Evolutionary conservation across 768 basidiomycete genomes (phyloP).

Genomic region (Strobilomyces echinocephalus): DNA sequence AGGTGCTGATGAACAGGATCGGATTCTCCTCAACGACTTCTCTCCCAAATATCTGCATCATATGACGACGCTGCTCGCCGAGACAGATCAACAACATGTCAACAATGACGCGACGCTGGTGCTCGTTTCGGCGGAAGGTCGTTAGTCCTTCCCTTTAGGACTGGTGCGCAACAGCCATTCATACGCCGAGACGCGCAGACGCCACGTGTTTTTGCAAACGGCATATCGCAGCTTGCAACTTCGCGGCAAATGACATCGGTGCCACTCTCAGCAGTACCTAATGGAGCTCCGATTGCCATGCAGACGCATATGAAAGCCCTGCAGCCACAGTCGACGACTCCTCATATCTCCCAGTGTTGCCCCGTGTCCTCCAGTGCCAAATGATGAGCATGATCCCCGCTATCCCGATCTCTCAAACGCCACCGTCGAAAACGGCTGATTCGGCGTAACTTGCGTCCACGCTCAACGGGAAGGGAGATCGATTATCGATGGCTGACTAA

Average conservation of each 20-base stretch:
- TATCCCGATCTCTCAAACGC: slow-evolving; percentile 31
- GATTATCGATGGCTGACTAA: slow-evolving; percentile 55
- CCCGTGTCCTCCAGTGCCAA: slow-evolving; percentile 33
- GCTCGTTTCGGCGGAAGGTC: slow-evolving; percentile 44
- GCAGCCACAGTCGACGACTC: slow-evolving; percentile 44
- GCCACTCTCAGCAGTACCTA: slow-evolving; percentile 28
- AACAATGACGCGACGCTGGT: slow-evolving; percentile 48
- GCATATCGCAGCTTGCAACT: slow-evolving; percentile 22
- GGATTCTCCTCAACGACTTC: slow-evolving; percentile 69
- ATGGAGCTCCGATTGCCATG: slow-evolving; percentile 54
- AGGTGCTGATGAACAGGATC: slow-evolving; percentile 64
- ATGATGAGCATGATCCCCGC: slow-evolving; percentile 31
- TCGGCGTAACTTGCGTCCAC: slow-evolving; percentile 15
- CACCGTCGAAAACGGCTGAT: slow-evolving; percentile 36
- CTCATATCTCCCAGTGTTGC: slow-evolving; percentile 50
- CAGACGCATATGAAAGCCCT: slow-evolving; percentile 60
- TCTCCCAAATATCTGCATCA: slow-evolving; percentile 54
- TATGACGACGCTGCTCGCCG: slow-evolving; percentile 52
- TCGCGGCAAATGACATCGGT: slow-evolving; percentile 20
- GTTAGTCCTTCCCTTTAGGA: slow-evolving; percentile 47
- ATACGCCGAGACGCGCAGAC: slow-evolving; percentile 25
- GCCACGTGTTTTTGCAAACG: slow-evolving; percentile 21
- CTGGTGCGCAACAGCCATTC: slow-evolving; percentile 28
- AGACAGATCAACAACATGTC: slow-evolving; percentile 47
- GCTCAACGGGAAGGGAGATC: slow-evolving; percentile 33